phyloP scores from a whole-genome alignment of 257 asterid species.

The Fraxinus quadrangulata region DNA sequence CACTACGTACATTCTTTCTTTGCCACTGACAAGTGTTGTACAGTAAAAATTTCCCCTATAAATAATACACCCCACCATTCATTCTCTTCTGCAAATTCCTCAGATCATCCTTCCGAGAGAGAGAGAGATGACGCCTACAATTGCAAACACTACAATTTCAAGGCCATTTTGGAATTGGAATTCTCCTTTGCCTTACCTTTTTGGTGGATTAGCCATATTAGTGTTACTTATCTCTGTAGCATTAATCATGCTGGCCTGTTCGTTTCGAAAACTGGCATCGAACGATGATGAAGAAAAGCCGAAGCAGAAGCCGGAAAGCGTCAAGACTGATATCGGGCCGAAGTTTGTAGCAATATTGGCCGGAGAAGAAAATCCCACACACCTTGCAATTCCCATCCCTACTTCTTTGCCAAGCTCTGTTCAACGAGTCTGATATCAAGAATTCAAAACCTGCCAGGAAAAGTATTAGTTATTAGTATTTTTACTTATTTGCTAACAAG shows the following conservation, averaged over 20 bases:
- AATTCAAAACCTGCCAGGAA: neutral
- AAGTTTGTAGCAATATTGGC: conserved; percentile 76
- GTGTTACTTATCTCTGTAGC: conserved; percentile 44
- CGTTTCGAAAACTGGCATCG: conserved; percentile 35
- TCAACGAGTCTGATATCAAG: neutral
- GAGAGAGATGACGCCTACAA: conserved; percentile 32
- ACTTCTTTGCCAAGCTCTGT: conserved; percentile 11
- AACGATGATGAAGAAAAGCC: conserved; percentile 36
- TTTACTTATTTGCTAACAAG: neutral
- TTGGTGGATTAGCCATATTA: conserved; percentile 52
- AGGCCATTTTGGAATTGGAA: conserved; percentile 55
- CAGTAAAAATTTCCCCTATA: neutral
- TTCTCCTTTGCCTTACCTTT: conserved; percentile 81
- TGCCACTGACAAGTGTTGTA: neutral
- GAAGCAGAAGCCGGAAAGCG: conserved; percentile 18
- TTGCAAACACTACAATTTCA: neutral
- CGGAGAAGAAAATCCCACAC: conserved; percentile 71
- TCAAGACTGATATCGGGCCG: conserved; percentile 35
- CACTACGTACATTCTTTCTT: neutral
- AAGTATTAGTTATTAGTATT: neutral
- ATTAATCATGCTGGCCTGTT: conserved; percentile 57
- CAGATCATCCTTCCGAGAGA: neutral
- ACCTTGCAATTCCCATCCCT: conserved; percentile 54
- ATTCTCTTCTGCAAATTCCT: neutral
- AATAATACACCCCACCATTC: neutral